Conservation (phyloP, 75 land plant genomes). For the Gnetum montanum region DNA sequence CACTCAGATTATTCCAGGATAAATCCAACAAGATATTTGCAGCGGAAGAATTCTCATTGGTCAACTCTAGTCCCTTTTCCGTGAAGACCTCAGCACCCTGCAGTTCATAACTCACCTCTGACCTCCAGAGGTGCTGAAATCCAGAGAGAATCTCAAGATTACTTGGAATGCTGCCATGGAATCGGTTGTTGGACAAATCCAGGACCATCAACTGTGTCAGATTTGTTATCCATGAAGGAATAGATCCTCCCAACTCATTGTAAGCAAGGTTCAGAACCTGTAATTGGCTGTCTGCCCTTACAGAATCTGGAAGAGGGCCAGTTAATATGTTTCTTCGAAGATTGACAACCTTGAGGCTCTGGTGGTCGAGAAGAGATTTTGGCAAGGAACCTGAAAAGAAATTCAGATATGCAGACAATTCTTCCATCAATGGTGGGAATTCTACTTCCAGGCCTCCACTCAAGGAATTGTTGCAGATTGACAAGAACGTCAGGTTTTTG, state of each 20-base stretch:
- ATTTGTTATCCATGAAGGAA: not conserved
- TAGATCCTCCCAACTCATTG: not conserved
- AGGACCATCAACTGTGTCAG: not conserved
- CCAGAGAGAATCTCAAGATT: not conserved
- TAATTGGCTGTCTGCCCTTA: no score
- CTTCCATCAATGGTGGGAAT: no score
- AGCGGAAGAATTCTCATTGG: no score
- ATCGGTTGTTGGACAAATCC: not conserved
- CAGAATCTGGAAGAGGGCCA: not conserved
- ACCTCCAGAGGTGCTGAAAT: not conserved
- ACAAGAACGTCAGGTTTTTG: no score
- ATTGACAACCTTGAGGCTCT: slow-evolving; percentile 1
- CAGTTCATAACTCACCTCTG: not conserved
- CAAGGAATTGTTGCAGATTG: no score
- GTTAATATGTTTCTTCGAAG: not conserved
- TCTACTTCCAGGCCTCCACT: no score
- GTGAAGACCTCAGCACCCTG: not conserved
- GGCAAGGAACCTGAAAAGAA: slow-evolving; percentile 2
- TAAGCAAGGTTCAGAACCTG: not conserved
- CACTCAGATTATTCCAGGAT: not conserved
- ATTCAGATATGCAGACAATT: no score
- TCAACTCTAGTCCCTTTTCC: no score
- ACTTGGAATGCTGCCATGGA: not conserved
- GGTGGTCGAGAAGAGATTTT: not conserved
- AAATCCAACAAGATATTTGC: no score